phyloP scores from a whole-genome alignment of 1,284 basidiomycete genomes.

The Spongispora temasekensis region DNA sequence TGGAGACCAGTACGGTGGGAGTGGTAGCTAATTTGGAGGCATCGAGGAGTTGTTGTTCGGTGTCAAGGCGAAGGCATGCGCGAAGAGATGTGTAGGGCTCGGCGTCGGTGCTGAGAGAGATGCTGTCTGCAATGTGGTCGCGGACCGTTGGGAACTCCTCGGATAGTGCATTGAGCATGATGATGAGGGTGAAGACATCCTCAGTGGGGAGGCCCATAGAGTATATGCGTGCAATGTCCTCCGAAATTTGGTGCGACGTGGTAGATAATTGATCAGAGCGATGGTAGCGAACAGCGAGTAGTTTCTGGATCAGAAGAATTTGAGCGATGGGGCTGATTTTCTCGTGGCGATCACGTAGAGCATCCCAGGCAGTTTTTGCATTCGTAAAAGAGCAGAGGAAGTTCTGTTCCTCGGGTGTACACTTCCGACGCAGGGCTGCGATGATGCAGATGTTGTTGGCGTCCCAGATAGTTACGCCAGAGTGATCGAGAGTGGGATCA shows the following conservation, averaged over 20 bases:
- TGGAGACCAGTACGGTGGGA: background rate
- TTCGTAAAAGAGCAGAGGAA: background rate
- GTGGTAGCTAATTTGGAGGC: background rate
- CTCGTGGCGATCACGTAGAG: background rate
- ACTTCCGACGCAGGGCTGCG: background rate
- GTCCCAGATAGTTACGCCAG: background rate
- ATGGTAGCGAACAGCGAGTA: background rate
- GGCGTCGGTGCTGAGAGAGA: background rate
- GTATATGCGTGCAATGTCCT: background rate
- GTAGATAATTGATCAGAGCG: background rate
- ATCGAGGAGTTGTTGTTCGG: background rate
- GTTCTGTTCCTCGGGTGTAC: background rate
- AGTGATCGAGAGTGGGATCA: background rate
- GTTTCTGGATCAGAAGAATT: background rate
- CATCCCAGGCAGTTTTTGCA: background rate
- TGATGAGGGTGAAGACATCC: background rate
- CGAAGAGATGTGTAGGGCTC: background rate
- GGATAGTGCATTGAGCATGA: background rate
- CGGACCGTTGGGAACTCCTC: background rate
- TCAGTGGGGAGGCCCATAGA: background rate
- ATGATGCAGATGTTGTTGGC: background rate
- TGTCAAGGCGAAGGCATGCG: background rate
- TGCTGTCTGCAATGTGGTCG: background rate
- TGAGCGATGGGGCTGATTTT: background rate
- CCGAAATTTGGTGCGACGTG: background rate